These are phyloP conservation scores for Oryza nivara DNA, from an alignment of 176 grass and related monocot species.

Conservation along the genomic window DNA sequence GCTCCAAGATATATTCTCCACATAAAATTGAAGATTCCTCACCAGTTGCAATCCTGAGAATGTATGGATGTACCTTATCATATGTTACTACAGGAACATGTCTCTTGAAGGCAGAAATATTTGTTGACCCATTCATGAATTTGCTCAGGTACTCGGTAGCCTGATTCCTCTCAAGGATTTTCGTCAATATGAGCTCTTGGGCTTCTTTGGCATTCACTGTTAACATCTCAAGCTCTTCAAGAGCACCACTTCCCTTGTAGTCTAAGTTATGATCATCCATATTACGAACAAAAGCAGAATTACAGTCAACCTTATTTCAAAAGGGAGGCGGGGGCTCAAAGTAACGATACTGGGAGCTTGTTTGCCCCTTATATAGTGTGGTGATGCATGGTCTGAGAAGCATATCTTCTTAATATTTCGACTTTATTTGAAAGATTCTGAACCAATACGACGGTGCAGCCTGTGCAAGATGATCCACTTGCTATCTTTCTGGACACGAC, in stretches of 20 bases:
- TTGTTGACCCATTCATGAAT: slow-evolving; percentile 63
- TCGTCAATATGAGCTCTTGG: slow-evolving; percentile 59
- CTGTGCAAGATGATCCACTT: slow-evolving; percentile 41
- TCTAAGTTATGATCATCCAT: slow-evolving; percentile 63
- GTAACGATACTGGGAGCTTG: slow-evolving; percentile 39
- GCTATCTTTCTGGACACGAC: slow-evolving; percentile 49
- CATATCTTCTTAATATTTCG: slow-evolving; percentile 43
- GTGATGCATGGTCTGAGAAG: slow-evolving; percentile 39
- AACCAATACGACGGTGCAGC: slow-evolving; percentile 29
- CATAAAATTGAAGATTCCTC: slow-evolving; percentile 78
- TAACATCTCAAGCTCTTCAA: slow-evolving; percentile 71
- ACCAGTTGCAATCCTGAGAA: slow-evolving; percentile 61
- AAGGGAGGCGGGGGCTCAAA: slow-evolving; percentile 39
- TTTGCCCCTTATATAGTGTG: slow-evolving; percentile 52
- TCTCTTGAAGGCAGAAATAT: slow-evolving; percentile 61
- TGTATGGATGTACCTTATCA: slow-evolving; percentile 62
- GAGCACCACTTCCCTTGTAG: slow-evolving; percentile 54
- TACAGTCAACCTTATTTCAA: slow-evolving; percentile 32
- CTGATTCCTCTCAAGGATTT: slow-evolving; percentile 70
- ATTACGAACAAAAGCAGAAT: slow-evolving; percentile 34
- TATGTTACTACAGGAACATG: slow-evolving; percentile 68
- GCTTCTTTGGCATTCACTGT: slow-evolving; percentile 64
- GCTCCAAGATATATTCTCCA: slow-evolving; percentile 57
- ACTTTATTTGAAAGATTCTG: slow-evolving; percentile 41
- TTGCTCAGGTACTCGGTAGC: slow-evolving; percentile 67